Base-by-base conservation (phyloP, 495 filamentous ascomycete genomes). In the Aspergillus haitiensis region DNA sequence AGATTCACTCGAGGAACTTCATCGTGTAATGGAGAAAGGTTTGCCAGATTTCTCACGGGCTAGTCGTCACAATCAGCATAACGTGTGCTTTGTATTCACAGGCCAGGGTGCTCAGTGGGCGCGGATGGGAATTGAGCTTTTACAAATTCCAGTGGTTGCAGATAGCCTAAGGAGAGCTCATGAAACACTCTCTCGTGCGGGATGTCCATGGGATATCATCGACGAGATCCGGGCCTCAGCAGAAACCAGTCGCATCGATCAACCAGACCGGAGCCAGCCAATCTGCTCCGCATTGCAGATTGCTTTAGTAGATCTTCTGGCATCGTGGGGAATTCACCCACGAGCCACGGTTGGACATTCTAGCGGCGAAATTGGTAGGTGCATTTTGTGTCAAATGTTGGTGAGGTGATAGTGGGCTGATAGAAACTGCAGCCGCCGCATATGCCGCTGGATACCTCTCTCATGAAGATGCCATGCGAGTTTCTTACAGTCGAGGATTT, bases 401-500 rank as follows among this genome's bases (percentile, higher is more conserved):
- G 77, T 21, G 79, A 79, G 42, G 78, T 79, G 45, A 76, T 27
- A 27, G 21, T 27, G 21, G 21, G 21, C 21, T 27, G 21, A 27
- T 27, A 27, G 3, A 27, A 27, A 27, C 21, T 27, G 21, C 21
- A 27, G 21, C 62, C 10, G 77, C 79, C 0, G 73, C 71, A 0
- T 80, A 76, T 57, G 71, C 71, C 8, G 67, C 71, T 6, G 71
- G 74, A 6, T 35, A 61, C 8, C 37, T 79, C 3, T 61, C 64
- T 2, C 49, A 61, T 1, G 2, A 21, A 1, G 75, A 81, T 27
- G 83, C 83, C 2, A 76, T 85, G 6, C 47, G 59, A 0, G 63
- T 82, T 50, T 81, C 85, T 0, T 86, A 83, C 53, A 78, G 75
- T 35, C 74, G 85, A 12, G 84, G 84, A 3, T n/a, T 75, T 0